Conservation (phyloP, 331 rosid genomes). For the Quercus lobata region DNA sequence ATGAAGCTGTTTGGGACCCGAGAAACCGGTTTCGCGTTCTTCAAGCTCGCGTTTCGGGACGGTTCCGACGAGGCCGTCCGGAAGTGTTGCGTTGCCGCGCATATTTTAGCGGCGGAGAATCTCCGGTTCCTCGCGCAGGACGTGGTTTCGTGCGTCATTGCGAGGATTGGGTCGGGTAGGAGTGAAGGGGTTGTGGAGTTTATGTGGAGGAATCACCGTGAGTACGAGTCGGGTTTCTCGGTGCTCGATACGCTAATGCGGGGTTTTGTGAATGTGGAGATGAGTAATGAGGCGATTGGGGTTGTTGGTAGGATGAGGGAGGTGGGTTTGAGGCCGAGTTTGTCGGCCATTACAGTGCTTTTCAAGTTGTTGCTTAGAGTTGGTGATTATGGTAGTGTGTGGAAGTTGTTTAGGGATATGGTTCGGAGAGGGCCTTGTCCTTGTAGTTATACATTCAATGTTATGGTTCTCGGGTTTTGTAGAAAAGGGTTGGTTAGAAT, state of each 20-base stretch:
- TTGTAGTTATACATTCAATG: constrained; percentile 30
- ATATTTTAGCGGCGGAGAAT: constrained; percentile 46
- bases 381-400: constrained; percentile 74
- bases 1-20: constrained; percentile 40
- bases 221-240: constrained; percentile 66
- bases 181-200: constrained; percentile 44
- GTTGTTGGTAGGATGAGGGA: constrained; percentile 66
- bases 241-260: constrained; percentile 67
- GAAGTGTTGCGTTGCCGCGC: constrained; percentile 60
- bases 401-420: constrained; percentile 70
- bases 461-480: constrained; percentile 68
- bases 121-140: constrained; percentile 61
- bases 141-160: constrained; percentile 54
- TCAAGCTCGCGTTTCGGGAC: constrained; percentile 52
- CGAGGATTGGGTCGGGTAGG: constrained; percentile 41
- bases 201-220: constrained; percentile 65
- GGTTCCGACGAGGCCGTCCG: constrained; percentile 32
- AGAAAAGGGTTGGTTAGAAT: constrained; percentile 39
- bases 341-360: constrained; percentile 44
- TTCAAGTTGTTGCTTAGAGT: constrained; percentile 54
- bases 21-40: constrained; percentile 67
- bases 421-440: constrained; percentile 58
- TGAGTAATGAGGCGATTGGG: constrained; percentile 59
- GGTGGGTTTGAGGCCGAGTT: constrained; percentile 48
- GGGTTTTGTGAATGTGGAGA: constrained; percentile 54